Evolutionary conservation across 2,329 filamentous ascomycete genomes (phyloP), one percentile per base, ranked within the genome.

Genomic region (Diplodia sapinea): DNA sequence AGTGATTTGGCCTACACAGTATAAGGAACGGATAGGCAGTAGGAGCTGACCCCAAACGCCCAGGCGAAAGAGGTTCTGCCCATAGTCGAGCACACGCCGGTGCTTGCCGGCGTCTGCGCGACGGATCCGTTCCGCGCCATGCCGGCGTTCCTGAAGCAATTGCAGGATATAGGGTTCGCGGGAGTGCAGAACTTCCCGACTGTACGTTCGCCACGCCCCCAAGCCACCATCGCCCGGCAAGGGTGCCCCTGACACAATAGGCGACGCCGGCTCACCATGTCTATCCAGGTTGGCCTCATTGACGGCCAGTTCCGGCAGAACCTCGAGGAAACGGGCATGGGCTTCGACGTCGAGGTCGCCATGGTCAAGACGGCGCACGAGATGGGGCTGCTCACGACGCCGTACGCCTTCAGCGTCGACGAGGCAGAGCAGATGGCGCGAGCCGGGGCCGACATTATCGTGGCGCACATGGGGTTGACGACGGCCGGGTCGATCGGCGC

Each of bases 181-280:
- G 90, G 90, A 1, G 83, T 91, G 15, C 89, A 92, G 75, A 92
- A 92, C 72, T 92, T 92, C 74, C 89, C 89, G 0, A 91, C 89
- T 0, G 65, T 63, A 63, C 5, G 59, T 51, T 61, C 50, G 59
- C 59, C 59, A 63, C 59, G 23, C 23, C 23, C 23, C 23, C 23
- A 26, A 2, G 23, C 23, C 23, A 26, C 23, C 23, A 26, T 26
- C 23, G 23, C 9, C 20, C 43, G 57, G 29, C 59, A 29, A 20
- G 59, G 59, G 31, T 63, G 47, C 59, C 59, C 59, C 47, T 65
- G 62, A 52, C 31, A 43, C 50, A 26, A 31, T 33, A 65, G 31
- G 62, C 62, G 62, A 55, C 38, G 20, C 43, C 4, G 15, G 62
- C 62, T 65, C 17, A 65, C 50, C 20, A 61, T 49, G 50, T n/a